Base-by-base conservation (phyloP, 108 stramenopile genomes). In the Fistulifera pelliculosa region DNA sequence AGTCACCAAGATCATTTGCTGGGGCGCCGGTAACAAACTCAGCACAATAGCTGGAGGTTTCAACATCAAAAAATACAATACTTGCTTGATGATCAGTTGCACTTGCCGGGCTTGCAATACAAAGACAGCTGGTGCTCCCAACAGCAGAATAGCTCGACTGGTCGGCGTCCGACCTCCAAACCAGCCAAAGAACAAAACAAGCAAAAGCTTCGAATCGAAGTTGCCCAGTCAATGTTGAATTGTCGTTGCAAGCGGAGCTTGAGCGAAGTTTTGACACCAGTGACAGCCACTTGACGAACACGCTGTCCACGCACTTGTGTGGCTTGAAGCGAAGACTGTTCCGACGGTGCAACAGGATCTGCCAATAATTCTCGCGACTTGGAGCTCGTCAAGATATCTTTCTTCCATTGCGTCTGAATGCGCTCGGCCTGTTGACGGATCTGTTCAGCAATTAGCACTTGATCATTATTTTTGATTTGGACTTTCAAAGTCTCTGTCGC, bases 121-220 rank as follows among this genome's bases (percentile, higher is more conserved):
- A 47, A 91, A 85, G 51, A 80, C 85, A 18, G 79, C 28, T 1
- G 90, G 90, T 18, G 85, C 83, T 4, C 74, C 69, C 45, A 82
- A 62, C 21, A 86, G 56, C 48, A 91, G 24, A 26, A 86, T 65
- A 10, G 61, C 49, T 10, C 80, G 62, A 40, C 75, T 80, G 22
- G 81, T 54, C 49, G 69, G 65, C 47, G 76, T 76, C n/a, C 76
- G 76, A 0, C 85, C 85, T 18, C 90, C 90, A 58, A 91, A 87
- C 44, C 72, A 80, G 7, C 90, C 90, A 51, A 87, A 83, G 65
- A 91, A 85, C 43, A 91, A 66, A 87, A 85, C 27, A 91, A 69
- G 18, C 84, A 58, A 49, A 69, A 82, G 65, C 72, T 83, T 7
- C 83, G 81, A 18, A 82, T 76, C 10, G 90, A 82, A 31, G 85